A percentile compares a stretch with the other conserved stretches of the same genome.
Conservation (phyloP, 768 basidiomycete genomes). For the Leccinum disarticulatum region DNA sequence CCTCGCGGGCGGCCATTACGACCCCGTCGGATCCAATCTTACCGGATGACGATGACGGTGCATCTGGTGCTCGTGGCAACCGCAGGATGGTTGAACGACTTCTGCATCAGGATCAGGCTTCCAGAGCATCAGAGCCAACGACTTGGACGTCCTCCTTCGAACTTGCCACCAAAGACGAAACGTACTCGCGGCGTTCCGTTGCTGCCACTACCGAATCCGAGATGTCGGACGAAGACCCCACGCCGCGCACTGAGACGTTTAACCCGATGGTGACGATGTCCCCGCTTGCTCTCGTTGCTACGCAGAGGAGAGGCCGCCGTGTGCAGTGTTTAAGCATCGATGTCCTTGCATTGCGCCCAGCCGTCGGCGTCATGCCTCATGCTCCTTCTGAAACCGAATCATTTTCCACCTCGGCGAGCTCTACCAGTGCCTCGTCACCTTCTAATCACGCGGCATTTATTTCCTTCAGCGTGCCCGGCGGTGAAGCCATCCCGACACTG, state of each 20-base stretch:
- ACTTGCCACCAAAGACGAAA: neutral
- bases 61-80: conserved; percentile 2
- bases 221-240: conserved; percentile 24
- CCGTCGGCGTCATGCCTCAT: conserved; percentile 21
- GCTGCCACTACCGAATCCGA: conserved; percentile 3
- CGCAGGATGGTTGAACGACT: neutral
- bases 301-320: conserved; percentile 2
- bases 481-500: neutral
- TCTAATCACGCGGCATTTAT: conserved; percentile 4
- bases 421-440: conserved; percentile 1
- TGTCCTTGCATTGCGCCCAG: conserved; percentile 16
- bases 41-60: conserved; percentile 6
- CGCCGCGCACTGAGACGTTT: conserved; percentile 26
- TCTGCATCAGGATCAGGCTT: neutral
- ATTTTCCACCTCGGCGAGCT: conserved; percentile 3
- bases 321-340: conserved; percentile 6
- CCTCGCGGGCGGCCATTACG: neutral
- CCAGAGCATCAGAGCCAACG: neutral
- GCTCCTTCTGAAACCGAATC: conserved; percentile 24
- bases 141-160: neutral
- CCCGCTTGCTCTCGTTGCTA: neutral
- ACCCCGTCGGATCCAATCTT: conserved; percentile 9
- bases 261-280: neutral
- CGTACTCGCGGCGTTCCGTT: conserved; percentile 1
- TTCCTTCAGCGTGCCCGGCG: conserved; percentile 1